Base-by-base conservation (phyloP, 805 yeast species). In the Torulaspora gathmanii region DNA sequence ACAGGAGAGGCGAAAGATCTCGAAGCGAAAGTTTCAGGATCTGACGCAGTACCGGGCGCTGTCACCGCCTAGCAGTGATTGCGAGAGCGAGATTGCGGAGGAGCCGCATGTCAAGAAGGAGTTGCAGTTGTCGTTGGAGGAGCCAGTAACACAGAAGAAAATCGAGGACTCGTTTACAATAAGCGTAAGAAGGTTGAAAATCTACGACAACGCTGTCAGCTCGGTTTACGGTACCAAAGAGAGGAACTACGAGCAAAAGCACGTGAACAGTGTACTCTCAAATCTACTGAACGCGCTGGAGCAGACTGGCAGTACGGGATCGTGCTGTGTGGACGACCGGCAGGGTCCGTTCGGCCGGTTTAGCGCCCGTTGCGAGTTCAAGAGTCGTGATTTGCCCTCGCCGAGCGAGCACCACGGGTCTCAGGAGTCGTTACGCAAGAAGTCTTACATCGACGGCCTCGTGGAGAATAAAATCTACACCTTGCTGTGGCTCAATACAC, bases 181-280 rank as follows among this genome's bases (percentile, higher is more conserved):
- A 10, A 64, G 66, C 46, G 56, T 60, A 6, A 53, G 68, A 39
- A 49, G 67, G 29, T 54, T 62, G 15, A 57, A 55, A 45, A 54
- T 60, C 12, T 64, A 64, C 45, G 54, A 63, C 26, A 62, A 61
- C 35, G 56, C 52, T 2, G 46, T 59, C 8, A 44, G 37, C 10
- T 55, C 61, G 26, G 60, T 61, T 3, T 58, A 52, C 8, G 44
- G 37, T 3, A 30, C 34, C 10, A 17, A 30, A 25, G 33, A 40
- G 16, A 40, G 50, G 27, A 46, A 50, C 12, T 58, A 50, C 39
- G 55, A 46, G 12, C 62, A 56, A 37, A 53, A 50, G 19, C 37
- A 29, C 13, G 61, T 64, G 13, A 58, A 64, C 40, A 28, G 42
- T 17, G 53, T 42, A 20, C 43, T 61, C 41, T 46, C 48, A 20